phyloP scores from a whole-genome alignment of 2,329 filamentous ascomycete species.

The Xylariaceae sp. region DNA sequence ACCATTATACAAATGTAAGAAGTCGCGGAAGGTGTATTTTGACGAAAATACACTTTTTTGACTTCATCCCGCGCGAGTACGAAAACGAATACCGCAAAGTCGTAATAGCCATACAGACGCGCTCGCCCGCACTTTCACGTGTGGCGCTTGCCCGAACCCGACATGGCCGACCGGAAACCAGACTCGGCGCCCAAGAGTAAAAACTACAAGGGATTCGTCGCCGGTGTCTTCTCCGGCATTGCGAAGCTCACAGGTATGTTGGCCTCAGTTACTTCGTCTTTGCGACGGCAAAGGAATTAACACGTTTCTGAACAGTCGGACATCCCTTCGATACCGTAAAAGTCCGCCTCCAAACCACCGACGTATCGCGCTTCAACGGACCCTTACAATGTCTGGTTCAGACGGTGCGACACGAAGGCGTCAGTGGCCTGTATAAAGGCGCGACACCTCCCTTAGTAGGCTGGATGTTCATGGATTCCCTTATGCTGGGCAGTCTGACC shows the following conservation, averaged over 20 bases:
- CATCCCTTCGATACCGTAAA: slow-evolving; percentile 94
- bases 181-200: slow-evolving; percentile 32
- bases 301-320: slow-evolving; percentile 42
- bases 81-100: not conserved
- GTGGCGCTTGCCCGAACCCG: slow-evolving; percentile 21
- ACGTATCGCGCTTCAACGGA: slow-evolving; percentile 71
- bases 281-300: not conserved
- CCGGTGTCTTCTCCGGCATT: slow-evolving; percentile 91
- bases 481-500: slow-evolving; percentile 88
- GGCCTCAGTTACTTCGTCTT: not conserved
- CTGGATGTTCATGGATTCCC: slow-evolving; percentile 96
- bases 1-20: not conserved
- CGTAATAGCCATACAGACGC: not conserved
- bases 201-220: slow-evolving; percentile 94
- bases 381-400: slow-evolving; percentile 80
- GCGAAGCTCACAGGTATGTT: slow-evolving; percentile 75
- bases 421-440: slow-evolving; percentile 87
- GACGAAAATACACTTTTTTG: not conserved
- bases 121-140: slow-evolving; percentile 12
- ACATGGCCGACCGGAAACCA: slow-evolving; percentile 34
- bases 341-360: slow-evolving; percentile 86
- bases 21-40: no score
- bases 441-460: slow-evolving; percentile 86
- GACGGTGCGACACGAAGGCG: slow-evolving; percentile 80
- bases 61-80: not conserved